Conservation (phyloP, 2,329 filamentous ascomycete genomes). For the Dothideomycetidae sp. region DNA sequence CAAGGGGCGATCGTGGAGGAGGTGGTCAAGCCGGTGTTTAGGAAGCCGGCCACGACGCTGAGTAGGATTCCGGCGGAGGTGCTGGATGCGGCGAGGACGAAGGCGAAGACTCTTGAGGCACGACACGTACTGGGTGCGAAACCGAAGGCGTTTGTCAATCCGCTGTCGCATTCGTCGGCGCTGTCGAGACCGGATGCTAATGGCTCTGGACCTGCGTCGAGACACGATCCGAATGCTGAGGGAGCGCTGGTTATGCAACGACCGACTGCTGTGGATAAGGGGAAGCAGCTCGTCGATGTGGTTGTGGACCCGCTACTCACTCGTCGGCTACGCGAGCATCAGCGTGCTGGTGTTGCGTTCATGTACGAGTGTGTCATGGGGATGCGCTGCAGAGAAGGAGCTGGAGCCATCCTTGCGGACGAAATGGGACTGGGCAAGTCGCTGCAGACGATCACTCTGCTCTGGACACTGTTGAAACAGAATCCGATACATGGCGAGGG, state of each 20-base stretch:
- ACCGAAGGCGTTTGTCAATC: constrained; percentile 43
- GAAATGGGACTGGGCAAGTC: constrained; percentile 68
- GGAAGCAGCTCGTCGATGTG: constrained; percentile 55
- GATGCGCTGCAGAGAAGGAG: constrained; percentile 48
- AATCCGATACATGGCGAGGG: constrained; percentile 46
- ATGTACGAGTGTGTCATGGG: constrained; percentile 67
- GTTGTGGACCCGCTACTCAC: constrained; percentile 54
- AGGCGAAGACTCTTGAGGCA: constrained; percentile 20
- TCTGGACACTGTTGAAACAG: constrained; percentile 61
- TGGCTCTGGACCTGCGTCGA: constrained; percentile 39
- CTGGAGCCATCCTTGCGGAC: constrained; percentile 58
- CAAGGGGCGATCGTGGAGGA: constrained; percentile 12
- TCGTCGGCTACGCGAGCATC: constrained; percentile 51
- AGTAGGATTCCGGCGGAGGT: constrained; percentile 17
- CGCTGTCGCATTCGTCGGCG: constrained; percentile 32
- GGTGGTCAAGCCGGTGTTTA: constrained; percentile 3
- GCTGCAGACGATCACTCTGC: constrained; percentile 53
- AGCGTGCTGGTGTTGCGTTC: constrained; percentile 55
- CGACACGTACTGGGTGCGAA: constrained; percentile 24
- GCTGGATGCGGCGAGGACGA: constrained; percentile 17
- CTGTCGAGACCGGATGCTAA: constrained; percentile 27
- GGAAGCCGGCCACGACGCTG: constrained; percentile 2
- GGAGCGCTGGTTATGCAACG: constrained; percentile 55
- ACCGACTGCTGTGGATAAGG: constrained; percentile 40
- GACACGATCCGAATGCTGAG: constrained; percentile 46